These are phyloP conservation scores for Candida boleticola DNA, from an alignment of 805 yeast genomes.

Conservation along the genomic window DNA sequence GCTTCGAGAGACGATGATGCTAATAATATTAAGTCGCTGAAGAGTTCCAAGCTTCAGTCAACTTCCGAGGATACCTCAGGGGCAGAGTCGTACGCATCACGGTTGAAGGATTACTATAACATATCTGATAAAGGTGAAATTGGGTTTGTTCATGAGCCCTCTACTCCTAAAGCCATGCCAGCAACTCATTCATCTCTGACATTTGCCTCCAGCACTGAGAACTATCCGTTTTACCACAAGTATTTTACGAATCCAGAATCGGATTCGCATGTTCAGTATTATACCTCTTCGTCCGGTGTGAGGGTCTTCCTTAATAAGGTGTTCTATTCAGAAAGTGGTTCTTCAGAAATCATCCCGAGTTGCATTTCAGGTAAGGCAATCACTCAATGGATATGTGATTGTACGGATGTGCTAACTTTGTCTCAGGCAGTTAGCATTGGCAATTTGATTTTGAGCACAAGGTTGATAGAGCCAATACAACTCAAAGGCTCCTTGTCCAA, in stretches of 20 bases:
- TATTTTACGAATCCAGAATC: slow-evolving; percentile 89
- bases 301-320: slow-evolving; percentile 49
- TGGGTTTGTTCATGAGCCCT: neutral
- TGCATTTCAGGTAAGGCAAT: slow-evolving; percentile 74
- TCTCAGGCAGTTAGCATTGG: slow-evolving; percentile 56
- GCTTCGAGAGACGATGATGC: neutral
- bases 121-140: neutral
- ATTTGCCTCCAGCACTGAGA: neutral
- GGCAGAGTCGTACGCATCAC: neutral
- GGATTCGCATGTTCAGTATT: slow-evolving; percentile 77
- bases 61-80: neutral
- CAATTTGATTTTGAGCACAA: slow-evolving; percentile 44
- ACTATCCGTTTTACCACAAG: slow-evolving; percentile 64
- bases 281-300: slow-evolving; percentile 62
- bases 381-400: slow-evolving; percentile 87
- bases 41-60: too few species aligned
- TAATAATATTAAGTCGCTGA: too few species aligned
- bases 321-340: slow-evolving; percentile 22
- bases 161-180: too few species aligned
- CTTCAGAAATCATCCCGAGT: slow-evolving; percentile 30
- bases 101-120: neutral
- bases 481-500: slow-evolving; percentile 32
- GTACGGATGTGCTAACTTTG: slow-evolving; percentile 64
- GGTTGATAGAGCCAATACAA: slow-evolving; percentile 46
- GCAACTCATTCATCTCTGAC: neutral